Evolutionary conservation across 306 rosid genomes (phyloP).

Genomic region (Glycyrrhiza uralensis): DNA sequence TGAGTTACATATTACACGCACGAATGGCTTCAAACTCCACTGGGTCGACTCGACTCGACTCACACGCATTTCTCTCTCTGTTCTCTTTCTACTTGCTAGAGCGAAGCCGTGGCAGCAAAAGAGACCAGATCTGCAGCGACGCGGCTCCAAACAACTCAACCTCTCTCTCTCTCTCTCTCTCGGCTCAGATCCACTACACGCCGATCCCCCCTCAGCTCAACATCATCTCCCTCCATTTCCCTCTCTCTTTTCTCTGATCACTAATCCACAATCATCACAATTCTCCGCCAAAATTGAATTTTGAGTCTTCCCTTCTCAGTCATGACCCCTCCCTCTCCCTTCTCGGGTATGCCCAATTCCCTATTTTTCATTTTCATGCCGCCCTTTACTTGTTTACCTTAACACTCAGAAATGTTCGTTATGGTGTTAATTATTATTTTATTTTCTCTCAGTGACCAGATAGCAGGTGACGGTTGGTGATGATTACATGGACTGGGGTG

Average conservation of each 20-base stretch:
- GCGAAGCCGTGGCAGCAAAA: slow-evolving; percentile 32
- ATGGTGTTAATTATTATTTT: background rate
- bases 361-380: background rate
- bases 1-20: background rate
- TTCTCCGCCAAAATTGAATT: slow-evolving; percentile 25
- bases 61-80: background rate
- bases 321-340: slow-evolving; percentile 2
- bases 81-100: background rate
- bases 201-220: slow-evolving; percentile 40
- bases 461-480: slow-evolving; percentile 40
- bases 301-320: background rate
- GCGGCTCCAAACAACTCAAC: slow-evolving; percentile 49
- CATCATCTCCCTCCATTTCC: slow-evolving; percentile 25
- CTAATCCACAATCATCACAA: background rate
- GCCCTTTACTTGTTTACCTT: background rate
- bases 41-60: slow-evolving; percentile 7
- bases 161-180: slow-evolving; percentile 7
- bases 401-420: background rate
- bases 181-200: slow-evolving; percentile 59
- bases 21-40: slow-evolving; percentile 3
- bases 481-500: slow-evolving; percentile 75
- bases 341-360: slow-evolving; percentile 20
- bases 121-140: slow-evolving; percentile 36
- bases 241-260: slow-evolving; percentile 10
- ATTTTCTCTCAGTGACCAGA: slow-evolving; percentile 31